Conservation (phyloP, 106 monocot species). For the Platanthera guangdongensis region DNA sequence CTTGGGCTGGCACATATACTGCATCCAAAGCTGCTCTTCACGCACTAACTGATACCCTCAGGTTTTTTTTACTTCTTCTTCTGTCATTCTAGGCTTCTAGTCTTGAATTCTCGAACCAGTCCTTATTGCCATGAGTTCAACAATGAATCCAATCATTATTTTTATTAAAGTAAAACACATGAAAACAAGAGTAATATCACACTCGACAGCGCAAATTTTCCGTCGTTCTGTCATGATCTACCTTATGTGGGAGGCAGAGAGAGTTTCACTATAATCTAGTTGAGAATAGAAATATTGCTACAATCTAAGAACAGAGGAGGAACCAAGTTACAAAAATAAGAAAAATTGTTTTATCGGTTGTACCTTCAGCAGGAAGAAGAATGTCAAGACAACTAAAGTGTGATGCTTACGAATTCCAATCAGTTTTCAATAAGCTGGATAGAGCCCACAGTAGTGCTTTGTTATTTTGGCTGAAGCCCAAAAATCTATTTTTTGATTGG, state of each 20-base stretch:
- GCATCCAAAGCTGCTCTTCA: conserved; percentile 85
- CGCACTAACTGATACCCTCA: conserved; percentile 70
- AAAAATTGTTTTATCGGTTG: not conserved
- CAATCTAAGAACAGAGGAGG: too few species aligned
- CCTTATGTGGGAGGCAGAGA: too few species aligned
- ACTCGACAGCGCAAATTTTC: not conserved
- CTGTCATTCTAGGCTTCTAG: not conserved
- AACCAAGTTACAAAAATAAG: too few species aligned
- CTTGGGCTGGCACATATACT: conserved; percentile 86
- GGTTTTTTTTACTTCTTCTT: conserved; percentile 23
- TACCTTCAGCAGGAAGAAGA: not conserved
- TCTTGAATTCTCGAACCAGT: not conserved
- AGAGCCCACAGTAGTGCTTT: too few species aligned
- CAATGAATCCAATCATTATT: not conserved
- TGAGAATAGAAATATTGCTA: too few species aligned
- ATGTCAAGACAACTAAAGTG: too few species aligned
- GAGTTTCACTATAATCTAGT: too few species aligned
- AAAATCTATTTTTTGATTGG: too few species aligned
- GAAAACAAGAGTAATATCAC: not conserved
- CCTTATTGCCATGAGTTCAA: not conserved
- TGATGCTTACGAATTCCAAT: too few species aligned
- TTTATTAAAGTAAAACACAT: not conserved
- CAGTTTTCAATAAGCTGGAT: too few species aligned
- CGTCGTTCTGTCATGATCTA: not conserved
- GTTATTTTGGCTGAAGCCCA: too few species aligned